Evolutionary conservation across 257 asterid genomes (phyloP).

Genomic region (Solanum chiquidenum): DNA sequence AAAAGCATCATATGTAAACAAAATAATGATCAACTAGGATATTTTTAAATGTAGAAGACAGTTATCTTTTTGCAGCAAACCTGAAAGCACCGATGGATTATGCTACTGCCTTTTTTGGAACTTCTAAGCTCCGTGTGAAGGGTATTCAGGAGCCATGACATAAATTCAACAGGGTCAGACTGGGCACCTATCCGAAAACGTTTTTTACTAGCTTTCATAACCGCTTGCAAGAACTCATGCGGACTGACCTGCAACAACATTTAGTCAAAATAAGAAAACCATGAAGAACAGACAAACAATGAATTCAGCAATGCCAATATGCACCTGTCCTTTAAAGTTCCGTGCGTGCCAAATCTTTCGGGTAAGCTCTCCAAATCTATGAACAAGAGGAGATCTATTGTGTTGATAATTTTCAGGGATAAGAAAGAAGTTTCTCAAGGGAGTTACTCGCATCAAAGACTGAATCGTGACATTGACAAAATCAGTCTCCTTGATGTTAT

Average conservation of each 20-base stretch:
- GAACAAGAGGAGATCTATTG: constrained; percentile 88
- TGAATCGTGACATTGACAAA: constrained; percentile 93
- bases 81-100: constrained; percentile 93
- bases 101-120: constrained; percentile 60
- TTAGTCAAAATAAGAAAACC: constrained; percentile 4
- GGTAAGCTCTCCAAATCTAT: constrained; percentile 91
- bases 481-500: constrained; percentile 94
- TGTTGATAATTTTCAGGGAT: constrained; percentile 79
- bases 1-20: neutral
- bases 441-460: constrained; percentile 95
- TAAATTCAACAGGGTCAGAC: constrained; percentile 95
- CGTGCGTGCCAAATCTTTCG: constrained; percentile 94
- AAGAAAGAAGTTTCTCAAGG: constrained; percentile 94
- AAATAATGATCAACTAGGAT: neutral
- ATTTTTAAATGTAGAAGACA: neutral
- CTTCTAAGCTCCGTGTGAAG: constrained; percentile 64
- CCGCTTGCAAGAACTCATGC: constrained; percentile 93
- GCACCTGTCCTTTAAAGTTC: constrained; percentile 96
- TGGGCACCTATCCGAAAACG: constrained; percentile 80
- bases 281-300: neutral
- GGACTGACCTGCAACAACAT: constrained; percentile 82
- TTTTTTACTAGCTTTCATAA: constrained; percentile 88
- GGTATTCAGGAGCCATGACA: constrained; percentile 91
- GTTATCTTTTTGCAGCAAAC: constrained; percentile 18
- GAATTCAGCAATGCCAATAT: neutral